Conservation (phyloP, 2,329 filamentous ascomycete species). For the Curvularia sp. region DNA sequence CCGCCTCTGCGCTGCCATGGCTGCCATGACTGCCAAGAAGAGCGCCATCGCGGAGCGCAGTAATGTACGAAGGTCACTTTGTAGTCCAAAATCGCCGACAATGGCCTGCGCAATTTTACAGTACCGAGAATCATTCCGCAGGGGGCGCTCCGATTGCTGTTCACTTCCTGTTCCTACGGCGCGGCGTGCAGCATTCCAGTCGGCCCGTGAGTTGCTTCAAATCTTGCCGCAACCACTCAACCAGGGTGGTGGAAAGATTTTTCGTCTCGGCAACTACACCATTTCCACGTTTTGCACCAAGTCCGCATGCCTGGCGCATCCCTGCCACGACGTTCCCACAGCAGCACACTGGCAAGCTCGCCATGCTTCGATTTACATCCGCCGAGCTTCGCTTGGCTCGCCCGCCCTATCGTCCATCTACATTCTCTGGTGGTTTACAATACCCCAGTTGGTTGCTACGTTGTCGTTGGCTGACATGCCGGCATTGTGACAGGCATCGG, state of each 20-base stretch:
- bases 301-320: background rate
- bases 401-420: background rate
- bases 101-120: background rate
- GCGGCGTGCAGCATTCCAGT: constrained; percentile 1
- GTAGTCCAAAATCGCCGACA: background rate
- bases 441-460: background rate
- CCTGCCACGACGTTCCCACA: background rate
- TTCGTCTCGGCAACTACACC: constrained; percentile 2
- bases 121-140: constrained; percentile 10
- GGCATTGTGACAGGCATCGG: background rate
- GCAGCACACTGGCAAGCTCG: constrained; percentile 11
- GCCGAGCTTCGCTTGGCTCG: constrained; percentile 23
- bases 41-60: background rate
- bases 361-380: constrained; percentile 9
- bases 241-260: constrained; percentile 3
- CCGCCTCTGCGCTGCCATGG: constrained; percentile 4
- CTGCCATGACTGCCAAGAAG: background rate
- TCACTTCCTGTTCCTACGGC: constrained; percentile 8
- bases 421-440: background rate
- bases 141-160: background rate
- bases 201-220: constrained; percentile 7
- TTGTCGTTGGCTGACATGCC: background rate
- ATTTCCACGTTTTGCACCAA: constrained; percentile 1
- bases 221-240: background rate
- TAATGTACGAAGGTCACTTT: background rate